phyloP scores from a whole-genome alignment of 2,329 filamentous ascomycete genomes.

The Ophiognomonia clavigignenti-juglandacearum region DNA sequence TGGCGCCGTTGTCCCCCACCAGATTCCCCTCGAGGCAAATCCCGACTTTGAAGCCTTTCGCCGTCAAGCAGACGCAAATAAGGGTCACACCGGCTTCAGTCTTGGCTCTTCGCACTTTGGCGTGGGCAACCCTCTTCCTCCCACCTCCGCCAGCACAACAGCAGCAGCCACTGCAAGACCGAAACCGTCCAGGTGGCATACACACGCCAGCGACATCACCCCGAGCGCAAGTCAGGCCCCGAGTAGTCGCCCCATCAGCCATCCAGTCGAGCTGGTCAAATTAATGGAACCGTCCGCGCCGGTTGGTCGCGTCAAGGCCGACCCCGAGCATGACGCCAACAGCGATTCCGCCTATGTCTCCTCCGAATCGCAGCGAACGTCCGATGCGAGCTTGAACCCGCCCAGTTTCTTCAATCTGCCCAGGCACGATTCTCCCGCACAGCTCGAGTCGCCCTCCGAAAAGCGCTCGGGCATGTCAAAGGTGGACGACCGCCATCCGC shows the following conservation, averaged over 20 bases:
- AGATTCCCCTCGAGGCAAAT: conserved; percentile 69
- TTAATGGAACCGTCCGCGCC: conserved; percentile 15
- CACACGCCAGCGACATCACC: conserved; percentile 36
- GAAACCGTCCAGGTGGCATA: conserved; percentile 41
- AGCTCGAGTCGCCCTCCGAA: conserved; percentile 34
- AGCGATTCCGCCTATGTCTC: conserved; percentile 52
- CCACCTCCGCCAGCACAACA: neutral
- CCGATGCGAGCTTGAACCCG: conserved; percentile 40
- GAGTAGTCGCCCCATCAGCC: neutral
- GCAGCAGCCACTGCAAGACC: conserved; percentile 31
- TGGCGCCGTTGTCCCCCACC: conserved; percentile 61
- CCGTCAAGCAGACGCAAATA: conserved; percentile 64
- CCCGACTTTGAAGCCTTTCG: conserved; percentile 78
- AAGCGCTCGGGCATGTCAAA: conserved; percentile 31
- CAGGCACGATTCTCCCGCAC: conserved; percentile 41
- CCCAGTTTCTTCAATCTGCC: conserved; percentile 34
- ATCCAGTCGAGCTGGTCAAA: conserved; percentile 10
- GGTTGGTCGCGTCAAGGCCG: conserved; percentile 29
- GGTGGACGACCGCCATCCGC: conserved; percentile 47
- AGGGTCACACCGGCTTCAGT: conserved; percentile 40
- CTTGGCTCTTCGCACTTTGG: conserved; percentile 40
- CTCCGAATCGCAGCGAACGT: conserved; percentile 49
- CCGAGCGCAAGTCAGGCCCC: conserved; percentile 17
- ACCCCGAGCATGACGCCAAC: conserved; percentile 40
- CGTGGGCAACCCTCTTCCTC: conserved; percentile 25